Evolutionary conservation across 2,329 filamentous ascomycete species (phyloP), one percentile per base, ranked within the genome.

Genomic region (Fusarium stilboides): DNA sequence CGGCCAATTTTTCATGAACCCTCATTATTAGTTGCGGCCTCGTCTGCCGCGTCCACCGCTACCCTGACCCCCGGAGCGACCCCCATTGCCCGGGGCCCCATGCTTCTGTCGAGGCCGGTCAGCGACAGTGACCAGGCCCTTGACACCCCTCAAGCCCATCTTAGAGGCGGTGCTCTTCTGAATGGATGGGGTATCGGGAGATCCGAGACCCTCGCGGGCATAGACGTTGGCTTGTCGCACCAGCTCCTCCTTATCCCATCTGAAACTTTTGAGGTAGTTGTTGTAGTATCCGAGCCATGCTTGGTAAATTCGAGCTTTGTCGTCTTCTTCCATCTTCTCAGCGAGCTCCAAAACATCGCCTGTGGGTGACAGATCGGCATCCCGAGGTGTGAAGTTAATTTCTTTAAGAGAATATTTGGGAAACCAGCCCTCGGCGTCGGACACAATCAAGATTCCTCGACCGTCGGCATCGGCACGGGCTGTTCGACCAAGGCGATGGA

Each of bases 401-500:
- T 86, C 84, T 69, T 84, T 85, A 31, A 87, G 78, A 5, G 85
- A 83, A 72, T 80, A 85, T 37, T 79, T 78, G 1, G 84, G 79
- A 74, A 89, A 88, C 66, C 80, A 80, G 0, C 79, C 69, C 72
- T 92, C 89, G 4, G 79, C 75, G 4, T 84, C 77, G 33, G 85
- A 80, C 26, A 91, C 76, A 50, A 92, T 80, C 33, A 91, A 80
- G 76, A 89, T 87, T 37, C 89, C 90, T 47, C 88, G 85, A 44
- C 90, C 89, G 33, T 86, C 84, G 54, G 89, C 89, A 47, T 87
- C 86, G n/a, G 88, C 88, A 57, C 90, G 88, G 7, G 86, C 89
- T 4, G 90, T 92, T 46, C 89, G 88, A 54, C 90, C 89, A 14
- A 92, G 82, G 42, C 89, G 88, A 76, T 92, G 90, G 61, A 92